Conservation (phyloP, 805 yeast genomes). For the Lachancea kluyveri region DNA sequence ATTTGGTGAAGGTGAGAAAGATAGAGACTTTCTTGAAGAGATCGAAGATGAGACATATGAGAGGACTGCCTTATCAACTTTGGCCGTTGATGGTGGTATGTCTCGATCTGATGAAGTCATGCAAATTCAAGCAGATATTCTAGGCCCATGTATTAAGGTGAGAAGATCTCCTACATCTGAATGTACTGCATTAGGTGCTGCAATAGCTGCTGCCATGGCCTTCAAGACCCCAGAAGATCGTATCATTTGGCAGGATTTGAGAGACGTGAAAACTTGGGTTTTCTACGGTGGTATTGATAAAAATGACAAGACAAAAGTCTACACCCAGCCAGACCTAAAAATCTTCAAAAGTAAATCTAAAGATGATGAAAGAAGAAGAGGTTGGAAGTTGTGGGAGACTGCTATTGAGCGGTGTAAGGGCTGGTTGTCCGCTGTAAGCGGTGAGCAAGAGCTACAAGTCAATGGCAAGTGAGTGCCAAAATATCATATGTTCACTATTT, state of each 20-base stretch:
- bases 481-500: too few relatives aligned
- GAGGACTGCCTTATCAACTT: constrained; percentile 44
- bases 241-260: constrained; percentile 65
- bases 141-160: constrained; percentile 82
- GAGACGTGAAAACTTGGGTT: constrained; percentile 81
- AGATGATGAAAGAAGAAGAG: constrained; percentile 53
- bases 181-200: constrained; percentile 94
- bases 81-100: constrained; percentile 95
- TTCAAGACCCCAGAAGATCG: constrained; percentile 44
- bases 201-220: constrained; percentile 86
- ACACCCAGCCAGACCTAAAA: constrained; percentile 25
- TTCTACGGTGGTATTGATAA: constrained; percentile 83
- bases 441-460: constrained; percentile 1
- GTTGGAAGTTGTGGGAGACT: constrained; percentile 75
- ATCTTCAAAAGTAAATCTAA: constrained; percentile 38
- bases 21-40: constrained; percentile 49
- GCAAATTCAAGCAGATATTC: constrained; percentile 89
- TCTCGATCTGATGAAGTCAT: constrained; percentile 83
- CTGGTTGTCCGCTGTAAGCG: constrained; percentile 45
- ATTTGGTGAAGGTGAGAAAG: constrained; percentile 43
- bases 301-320: constrained; percentile 6
- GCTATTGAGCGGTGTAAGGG: constrained; percentile 78
- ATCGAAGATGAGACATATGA: constrained; percentile 33
- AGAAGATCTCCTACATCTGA: constrained; percentile 77
- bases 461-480: too few relatives aligned